Evolutionary conservation across 345 rosid species (phyloP), one percentile per base, ranked within the genome.

Genomic region (Acer campestre): DNA sequence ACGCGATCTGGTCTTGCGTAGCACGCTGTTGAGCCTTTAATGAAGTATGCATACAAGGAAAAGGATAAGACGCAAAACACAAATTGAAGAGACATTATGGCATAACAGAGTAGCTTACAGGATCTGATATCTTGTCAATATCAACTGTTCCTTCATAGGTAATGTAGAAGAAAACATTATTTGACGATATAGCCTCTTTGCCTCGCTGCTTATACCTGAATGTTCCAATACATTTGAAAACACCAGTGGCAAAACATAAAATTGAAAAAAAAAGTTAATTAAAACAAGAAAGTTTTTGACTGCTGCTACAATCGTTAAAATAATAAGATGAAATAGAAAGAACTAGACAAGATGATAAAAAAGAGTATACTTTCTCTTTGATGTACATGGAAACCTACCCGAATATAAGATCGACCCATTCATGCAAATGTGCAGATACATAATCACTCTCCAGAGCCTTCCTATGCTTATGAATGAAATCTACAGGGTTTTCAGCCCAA

Each of bases 361-460:
- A 22, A 31, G 40, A 76, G 55, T 13, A 74, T n/a, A 44, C 27
- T 61, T 42, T 56, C 17, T 49, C 58, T 67, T 40, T 25, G 48
- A 44, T 55, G 44, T 25, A 27, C 38, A 67, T 51, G 71, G 48
- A 79, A 78, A 82, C 86, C 59, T 73, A 94, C 99, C 99, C 99
- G 82, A 93, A 97, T 76, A 97, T 85, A 78, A 97, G 99, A 85
- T 97, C 98, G 73, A 97, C 92, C 99, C 99, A 97, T 78, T 94
- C 97, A 84, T 97, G 95, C 89, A 97, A 86, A 89, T 91, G 95
- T 73, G 90, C 93, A 66, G 99, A 97, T 48, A 90, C 98, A 88
- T 97, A 88, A 70, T 97, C 98, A 68, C 99, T 97, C 85, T 97
- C 99, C 72, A 97, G 94, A 83, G 98, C 98, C 90, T 78, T 88